Base-by-base conservation (phyloP, 345 rosid genomes). In the Melaleuca quinquenervia region DNA sequence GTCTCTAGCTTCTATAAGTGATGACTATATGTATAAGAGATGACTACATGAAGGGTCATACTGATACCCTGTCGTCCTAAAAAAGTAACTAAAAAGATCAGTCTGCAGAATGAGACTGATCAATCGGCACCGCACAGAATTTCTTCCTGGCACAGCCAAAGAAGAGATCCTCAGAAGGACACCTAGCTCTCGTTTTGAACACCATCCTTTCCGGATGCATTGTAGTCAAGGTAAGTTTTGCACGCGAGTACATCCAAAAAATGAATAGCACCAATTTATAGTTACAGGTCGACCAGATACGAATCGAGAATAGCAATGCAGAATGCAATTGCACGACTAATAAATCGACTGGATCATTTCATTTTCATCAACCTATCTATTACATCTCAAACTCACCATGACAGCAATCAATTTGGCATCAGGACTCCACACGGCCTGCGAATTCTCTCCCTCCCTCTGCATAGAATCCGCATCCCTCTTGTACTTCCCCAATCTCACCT, bases 371-470 rank as follows among this genome's bases (percentile, higher is more conserved):
- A 20, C 78, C 78, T 18, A 70, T 70, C 78, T 18, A 14, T 13
- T n/a, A 16, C 84, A 84, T 52, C 55, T 75, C 56, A n/a, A 76
- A 93, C 97, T 92, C 87, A 96, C 99, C 90, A 96, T 90, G 90
- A 95, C 89, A 82, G 98, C 98, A 44, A 97, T 90, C 91, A 97
- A 88, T 90, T 96, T 96, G 75, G 94, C 76, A 84, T 97, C 99
- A 5, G 96, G 96, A 82, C 99, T 97, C 99, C 99, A 96, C 86
- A 93, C 98, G 83, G 96, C 99, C 84, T 89, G 95, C 87, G 92
- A 85, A 91, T 95, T 95, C 93, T 96, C 98, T 2, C 99, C 99
- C 87, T 97, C 97, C 87, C 87, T 92, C 86, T 90, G 92, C 88
- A 96, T 84, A 12, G 98, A 96, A 89, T 90, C 93, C 84, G 89